Evolutionary conservation across 768 basidiomycete species (phyloP), one percentile per base, ranked within the genome.

Genomic region (Rhodocollybia butyracea): DNA sequence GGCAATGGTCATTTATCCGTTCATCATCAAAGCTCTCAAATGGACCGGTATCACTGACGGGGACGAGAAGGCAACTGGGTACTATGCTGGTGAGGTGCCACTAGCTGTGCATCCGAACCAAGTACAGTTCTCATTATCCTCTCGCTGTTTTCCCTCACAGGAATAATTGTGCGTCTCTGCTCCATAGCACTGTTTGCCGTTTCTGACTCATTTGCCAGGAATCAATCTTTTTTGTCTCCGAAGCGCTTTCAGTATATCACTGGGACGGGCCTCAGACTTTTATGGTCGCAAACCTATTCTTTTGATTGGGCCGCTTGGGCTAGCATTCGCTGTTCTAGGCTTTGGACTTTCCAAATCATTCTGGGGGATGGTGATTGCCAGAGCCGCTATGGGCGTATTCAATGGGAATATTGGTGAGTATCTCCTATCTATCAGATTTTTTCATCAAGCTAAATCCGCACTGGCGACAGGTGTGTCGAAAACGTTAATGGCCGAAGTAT

Each of bases 261-360:
- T n/a, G n/a, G n/a, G n/a, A n/a, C n/a, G n/a, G n/a, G n/a, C n/a
- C n/a, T n/a, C n/a, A n/a, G n/a, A n/a, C 39, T 40, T 19, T 19
- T 59, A 74, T 53, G 80, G 79, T 3, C 68, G 78, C 19, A 63
- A 71, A 46, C 77, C 78, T 17, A 62, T 79, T 3, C 61, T 81
- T 19, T 64, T 80, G 3, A 56, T 75, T 19, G 78, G 75, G 0
- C 73, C 75, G 0, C 55, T 76, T 24, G 77, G 78, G 11, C 62
- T 77, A 13, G 47, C 72, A 0, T 17, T 77, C 17, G 61, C 73
- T 2, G 75, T 75, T 66, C 41, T 76, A 5, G 62, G 68, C 4
- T 80, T 80, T 57, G 78, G 80, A 1, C 56, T 75, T 29, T 73
- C 76, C 1, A 70, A 61, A 6, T 70, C 64, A 1, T 80, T 75